Percentiles rank a stretch among this genome's conserved stretches.
These are phyloP conservation scores for Aspergillus novoparasiticus DNA, from an alignment of 2,329 filamentous ascomycete genomes.

Conservation along the genomic window DNA sequence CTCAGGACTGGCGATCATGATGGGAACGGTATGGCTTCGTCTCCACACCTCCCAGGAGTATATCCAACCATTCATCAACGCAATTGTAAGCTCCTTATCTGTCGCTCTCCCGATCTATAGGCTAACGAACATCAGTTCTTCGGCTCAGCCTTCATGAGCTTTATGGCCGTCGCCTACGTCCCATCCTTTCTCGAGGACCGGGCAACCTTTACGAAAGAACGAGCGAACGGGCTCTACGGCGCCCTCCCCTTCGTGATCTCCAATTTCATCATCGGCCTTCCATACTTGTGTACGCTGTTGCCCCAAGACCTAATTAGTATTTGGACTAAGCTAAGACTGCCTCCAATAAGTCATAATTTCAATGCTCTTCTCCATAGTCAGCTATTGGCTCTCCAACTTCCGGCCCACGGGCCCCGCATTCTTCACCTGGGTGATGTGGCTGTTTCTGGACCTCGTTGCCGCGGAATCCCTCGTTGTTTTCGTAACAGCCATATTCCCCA, in stretches of 20 bases:
- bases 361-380: constrained; percentile 71
- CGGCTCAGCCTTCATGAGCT: constrained; percentile 73
- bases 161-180: constrained; percentile 84
- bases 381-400: constrained; percentile 82
- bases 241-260: constrained; percentile 71
- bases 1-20: constrained; percentile 72
- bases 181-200: constrained; percentile 81
- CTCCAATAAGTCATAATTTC: constrained; percentile 65
- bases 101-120: not conserved
- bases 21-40: constrained; percentile 85
- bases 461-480: constrained; percentile 82
- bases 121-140: constrained; percentile 55
- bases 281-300: constrained; percentile 65
- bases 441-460: constrained; percentile 80
- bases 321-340: not conserved
- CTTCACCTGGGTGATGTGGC: constrained; percentile 78
- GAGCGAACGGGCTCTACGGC: constrained; percentile 78
- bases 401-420: constrained; percentile 66
- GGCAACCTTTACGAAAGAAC: constrained; percentile 72
- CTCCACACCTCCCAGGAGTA: constrained; percentile 68
- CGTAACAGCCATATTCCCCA: constrained; percentile 70
- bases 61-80: constrained; percentile 81
- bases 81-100: constrained; percentile 57
- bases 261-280: constrained; percentile 81
- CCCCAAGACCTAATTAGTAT: constrained; percentile 8